Conservation (phyloP, 164 flowering plant genomes). For the Taxillus chinensis region DNA sequence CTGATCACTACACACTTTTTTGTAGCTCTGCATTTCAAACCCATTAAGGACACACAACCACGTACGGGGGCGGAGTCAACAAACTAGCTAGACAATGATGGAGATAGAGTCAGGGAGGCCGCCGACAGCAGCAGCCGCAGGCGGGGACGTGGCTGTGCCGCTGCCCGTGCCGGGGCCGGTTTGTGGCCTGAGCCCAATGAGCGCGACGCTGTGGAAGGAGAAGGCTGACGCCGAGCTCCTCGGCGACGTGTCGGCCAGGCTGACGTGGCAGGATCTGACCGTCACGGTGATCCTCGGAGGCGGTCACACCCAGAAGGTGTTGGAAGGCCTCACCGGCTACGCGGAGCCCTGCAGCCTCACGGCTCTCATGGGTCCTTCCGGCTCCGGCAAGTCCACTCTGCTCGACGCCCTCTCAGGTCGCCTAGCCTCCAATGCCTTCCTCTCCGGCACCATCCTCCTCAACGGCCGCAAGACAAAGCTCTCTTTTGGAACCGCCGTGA, state of each 20-base stretch:
- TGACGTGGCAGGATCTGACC: slow-evolving; percentile 84
- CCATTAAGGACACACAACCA: background rate
- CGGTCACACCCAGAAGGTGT: slow-evolving; percentile 65
- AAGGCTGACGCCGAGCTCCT: slow-evolving; percentile 35
- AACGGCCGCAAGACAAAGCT: slow-evolving; percentile 82
- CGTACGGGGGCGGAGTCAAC: background rate
- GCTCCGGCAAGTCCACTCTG: slow-evolving; percentile 85
- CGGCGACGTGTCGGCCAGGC: slow-evolving; percentile 77
- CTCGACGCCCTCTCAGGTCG: slow-evolving; percentile 88
- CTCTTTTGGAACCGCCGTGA: slow-evolving; percentile 85
- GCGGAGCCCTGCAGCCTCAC: slow-evolving; percentile 78
- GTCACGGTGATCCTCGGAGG: slow-evolving; percentile 57
- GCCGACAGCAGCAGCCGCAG: slow-evolving; percentile 7
- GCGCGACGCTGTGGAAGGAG: slow-evolving; percentile 79
- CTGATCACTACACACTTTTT: background rate
- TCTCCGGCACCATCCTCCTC: slow-evolving; percentile 66
- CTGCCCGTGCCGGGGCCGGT: too few relatives aligned
- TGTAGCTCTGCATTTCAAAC: background rate
- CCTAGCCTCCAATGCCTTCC: slow-evolving; percentile 80
- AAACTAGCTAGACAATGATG: slow-evolving; percentile 20
- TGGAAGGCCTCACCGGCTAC: slow-evolving; percentile 70
- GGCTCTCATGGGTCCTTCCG: slow-evolving; percentile 94
- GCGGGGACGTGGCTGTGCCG: slow-evolving; percentile 21
- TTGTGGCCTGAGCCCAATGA: slow-evolving; percentile 59
- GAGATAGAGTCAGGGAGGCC: slow-evolving; percentile 50